Percentiles rank a stretch among this genome's conserved stretches.
phyloP scores from a whole-genome alignment of 176 grass and related monocot genomes.

The Zoysia pacifica region DNA sequence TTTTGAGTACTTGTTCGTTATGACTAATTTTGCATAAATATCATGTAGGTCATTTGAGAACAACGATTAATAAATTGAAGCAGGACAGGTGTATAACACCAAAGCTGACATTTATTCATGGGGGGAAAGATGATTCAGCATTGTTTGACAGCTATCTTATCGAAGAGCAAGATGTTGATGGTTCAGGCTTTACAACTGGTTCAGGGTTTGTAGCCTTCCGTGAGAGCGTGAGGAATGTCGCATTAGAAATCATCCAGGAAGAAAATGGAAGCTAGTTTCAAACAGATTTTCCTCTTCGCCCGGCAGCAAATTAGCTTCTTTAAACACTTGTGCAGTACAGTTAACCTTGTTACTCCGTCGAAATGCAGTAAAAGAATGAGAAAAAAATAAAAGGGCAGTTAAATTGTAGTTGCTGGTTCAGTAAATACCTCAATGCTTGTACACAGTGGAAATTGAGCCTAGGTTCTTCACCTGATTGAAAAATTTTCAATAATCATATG shows the following conservation, averaged over 20 bases:
- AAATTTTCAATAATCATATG: neutral
- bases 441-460: neutral
- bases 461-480: neutral
- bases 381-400: conserved; percentile 15
- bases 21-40: conserved; percentile 12
- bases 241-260: conserved; percentile 72
- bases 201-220: conserved; percentile 83
- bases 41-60: conserved; percentile 72
- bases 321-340: neutral
- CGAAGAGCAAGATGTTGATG: conserved; percentile 89
- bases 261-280: conserved; percentile 49
- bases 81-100: conserved; percentile 82
- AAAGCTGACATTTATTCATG: conserved; percentile 72
- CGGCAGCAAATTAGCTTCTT: neutral
- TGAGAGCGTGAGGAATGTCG: conserved; percentile 61
- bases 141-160: conserved; percentile 87
- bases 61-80: conserved; percentile 66
- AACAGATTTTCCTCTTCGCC: neutral
- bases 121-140: conserved; percentile 68
- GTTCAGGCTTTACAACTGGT: conserved; percentile 47
- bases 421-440: neutral
- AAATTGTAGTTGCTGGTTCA: neutral
- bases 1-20: neutral
- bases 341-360: conserved; percentile 5
- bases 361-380: conserved; percentile 8